phyloP scores from a whole-genome alignment of 2,329 filamentous ascomycete genomes.

The Laburnicola sp. region DNA sequence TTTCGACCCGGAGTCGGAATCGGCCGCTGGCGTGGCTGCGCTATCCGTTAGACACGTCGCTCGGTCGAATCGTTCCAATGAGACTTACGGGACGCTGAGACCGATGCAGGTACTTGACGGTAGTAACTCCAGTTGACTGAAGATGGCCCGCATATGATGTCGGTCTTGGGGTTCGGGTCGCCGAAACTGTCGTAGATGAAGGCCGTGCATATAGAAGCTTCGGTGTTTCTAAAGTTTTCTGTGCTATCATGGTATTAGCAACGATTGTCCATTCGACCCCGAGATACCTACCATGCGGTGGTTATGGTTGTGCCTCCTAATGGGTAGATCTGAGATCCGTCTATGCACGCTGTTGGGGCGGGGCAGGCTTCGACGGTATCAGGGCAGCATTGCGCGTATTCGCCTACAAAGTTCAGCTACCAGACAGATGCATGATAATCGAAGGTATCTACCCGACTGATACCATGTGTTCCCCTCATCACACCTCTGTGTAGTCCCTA shows the following conservation, averaged over 20 bases:
- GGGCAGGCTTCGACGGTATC: constrained; percentile 26
- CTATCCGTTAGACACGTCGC: background rate
- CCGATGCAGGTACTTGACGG: constrained; percentile 23
- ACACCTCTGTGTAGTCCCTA: constrained; percentile 30
- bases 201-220: constrained; percentile 34
- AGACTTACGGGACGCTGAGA: constrained; percentile 16
- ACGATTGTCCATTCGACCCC: too few relatives aligned
- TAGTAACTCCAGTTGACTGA: constrained; percentile 34
- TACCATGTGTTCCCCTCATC: constrained; percentile 33
- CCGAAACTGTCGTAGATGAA: constrained; percentile 36
- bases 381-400: constrained; percentile 38
- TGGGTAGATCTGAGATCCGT: constrained; percentile 33
- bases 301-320: constrained; percentile 23
- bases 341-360: constrained; percentile 31
- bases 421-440: background rate
- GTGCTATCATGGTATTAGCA: constrained; percentile 20
- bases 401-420: background rate
- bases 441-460: constrained; percentile 19
- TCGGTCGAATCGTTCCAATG: background rate
- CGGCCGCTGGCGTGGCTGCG: background rate
- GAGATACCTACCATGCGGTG: constrained; percentile 35
- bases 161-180: constrained; percentile 31
- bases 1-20: constrained; percentile 22
- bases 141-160: constrained; percentile 33
- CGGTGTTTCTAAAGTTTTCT: constrained; percentile 27